These are phyloP conservation scores for Pythium sukuiense DNA, from an alignment of 352 stramenopile genomes.

Conservation along the genomic window DNA sequence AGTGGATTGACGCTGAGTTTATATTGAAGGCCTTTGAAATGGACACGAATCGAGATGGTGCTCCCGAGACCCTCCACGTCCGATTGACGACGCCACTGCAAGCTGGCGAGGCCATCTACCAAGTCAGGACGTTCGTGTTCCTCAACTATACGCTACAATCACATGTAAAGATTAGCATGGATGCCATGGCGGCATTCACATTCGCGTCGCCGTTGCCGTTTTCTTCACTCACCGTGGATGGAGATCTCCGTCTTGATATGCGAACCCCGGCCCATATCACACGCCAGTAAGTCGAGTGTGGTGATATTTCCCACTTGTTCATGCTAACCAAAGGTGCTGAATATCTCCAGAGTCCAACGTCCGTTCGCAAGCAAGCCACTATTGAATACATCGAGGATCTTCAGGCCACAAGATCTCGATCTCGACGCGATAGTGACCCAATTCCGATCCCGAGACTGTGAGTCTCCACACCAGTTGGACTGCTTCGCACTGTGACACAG, in stretches of 20 bases:
- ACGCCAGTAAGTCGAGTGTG: slow-evolving; percentile 31
- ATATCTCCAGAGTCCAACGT: slow-evolving; percentile 30
- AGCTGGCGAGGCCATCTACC: slow-evolving; percentile 47
- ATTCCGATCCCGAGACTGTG: slow-evolving; percentile 55
- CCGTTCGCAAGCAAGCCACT: slow-evolving; percentile 40
- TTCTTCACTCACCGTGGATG: slow-evolving; percentile 44
- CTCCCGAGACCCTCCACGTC: slow-evolving; percentile 57
- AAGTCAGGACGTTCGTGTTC: slow-evolving; percentile 46
- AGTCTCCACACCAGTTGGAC: slow-evolving; percentile 9
- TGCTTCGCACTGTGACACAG: too few relatives aligned
- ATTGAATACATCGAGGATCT: slow-evolving; percentile 41
- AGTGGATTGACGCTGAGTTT: neutral
- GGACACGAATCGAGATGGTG: slow-evolving; percentile 51
- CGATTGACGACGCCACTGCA: slow-evolving; percentile 46
- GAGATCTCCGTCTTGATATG: slow-evolving; percentile 61
- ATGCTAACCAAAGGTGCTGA: neutral
- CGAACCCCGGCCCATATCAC: slow-evolving; percentile 45
- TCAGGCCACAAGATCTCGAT: slow-evolving; percentile 39
- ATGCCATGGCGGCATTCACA: slow-evolving; percentile 44
- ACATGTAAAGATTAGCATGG: slow-evolving; percentile 64
- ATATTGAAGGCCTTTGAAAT: slow-evolving; percentile 37
- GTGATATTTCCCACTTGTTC: neutral
- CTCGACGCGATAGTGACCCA: slow-evolving; percentile 34
- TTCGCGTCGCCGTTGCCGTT: slow-evolving; percentile 41
- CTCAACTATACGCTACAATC: slow-evolving; percentile 63